Evolutionary conservation across 176 grass and related monocot genomes (phyloP).

Genomic region (Bromus sterilis): DNA sequence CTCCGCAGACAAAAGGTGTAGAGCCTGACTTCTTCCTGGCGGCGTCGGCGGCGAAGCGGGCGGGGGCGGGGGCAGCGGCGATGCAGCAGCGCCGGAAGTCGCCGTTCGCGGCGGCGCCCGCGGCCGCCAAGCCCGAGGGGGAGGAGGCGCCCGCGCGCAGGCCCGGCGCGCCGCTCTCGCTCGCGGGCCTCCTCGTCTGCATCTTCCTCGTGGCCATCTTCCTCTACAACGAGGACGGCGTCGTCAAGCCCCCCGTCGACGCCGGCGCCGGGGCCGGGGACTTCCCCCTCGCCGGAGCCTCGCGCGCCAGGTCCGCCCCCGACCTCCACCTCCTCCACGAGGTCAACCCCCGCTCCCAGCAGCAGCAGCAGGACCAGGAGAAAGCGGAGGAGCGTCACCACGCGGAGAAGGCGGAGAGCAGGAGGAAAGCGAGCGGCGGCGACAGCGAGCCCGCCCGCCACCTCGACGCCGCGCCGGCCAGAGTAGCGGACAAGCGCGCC

Average conservation of each 20-base stretch:
- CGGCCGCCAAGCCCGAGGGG: conserved; percentile 29
- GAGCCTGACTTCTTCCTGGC: not conserved
- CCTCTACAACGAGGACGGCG: conserved; percentile 62
- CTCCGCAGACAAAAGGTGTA: not conserved
- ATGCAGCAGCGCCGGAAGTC: conserved; percentile 59
- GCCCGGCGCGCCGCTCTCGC: conserved; percentile 31
- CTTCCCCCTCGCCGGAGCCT: conserved; percentile 12
- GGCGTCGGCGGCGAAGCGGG: not conserved
- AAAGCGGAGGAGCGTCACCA: not conserved
- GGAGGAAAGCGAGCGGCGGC: not conserved
- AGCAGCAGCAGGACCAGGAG: not conserved
- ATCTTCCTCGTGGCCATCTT: conserved; percentile 59
- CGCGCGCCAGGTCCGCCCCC: not conserved
- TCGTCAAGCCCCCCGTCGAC: conserved; percentile 24
- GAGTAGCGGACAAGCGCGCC: not conserved
- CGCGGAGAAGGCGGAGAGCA: not conserved
- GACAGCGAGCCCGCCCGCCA: not conserved
- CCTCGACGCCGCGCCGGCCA: not conserved
- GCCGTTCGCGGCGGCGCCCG: conserved; percentile 21
- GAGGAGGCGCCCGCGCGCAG: conserved; percentile 28
- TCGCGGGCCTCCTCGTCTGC: conserved; percentile 44
- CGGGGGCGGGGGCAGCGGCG: not conserved
- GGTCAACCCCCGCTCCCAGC: conserved; percentile 12
- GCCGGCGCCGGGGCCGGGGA: conserved; percentile 23
- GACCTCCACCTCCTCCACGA: conserved; percentile 37